Conservation (phyloP, 2,329 filamentous ascomycete genomes). For the Xylaria sp. region DNA sequence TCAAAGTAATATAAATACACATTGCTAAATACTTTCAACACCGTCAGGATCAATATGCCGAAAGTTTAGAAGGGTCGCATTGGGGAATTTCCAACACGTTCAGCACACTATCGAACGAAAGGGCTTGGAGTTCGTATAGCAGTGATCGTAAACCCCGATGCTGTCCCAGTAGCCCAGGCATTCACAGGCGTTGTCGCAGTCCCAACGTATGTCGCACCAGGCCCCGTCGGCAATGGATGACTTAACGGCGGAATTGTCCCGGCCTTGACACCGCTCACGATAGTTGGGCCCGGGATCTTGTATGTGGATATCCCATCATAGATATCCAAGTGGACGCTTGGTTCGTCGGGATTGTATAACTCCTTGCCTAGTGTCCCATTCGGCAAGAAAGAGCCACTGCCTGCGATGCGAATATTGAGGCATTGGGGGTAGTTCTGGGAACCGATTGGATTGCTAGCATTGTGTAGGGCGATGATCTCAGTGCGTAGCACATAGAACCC, state of each 20-base stretch:
- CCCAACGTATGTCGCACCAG: slow-evolving; percentile 38
- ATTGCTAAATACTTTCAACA: no score
- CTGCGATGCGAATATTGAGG: slow-evolving; percentile 67
- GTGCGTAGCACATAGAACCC: slow-evolving; percentile 65
- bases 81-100: neutral
- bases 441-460: slow-evolving; percentile 54
- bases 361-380: slow-evolving; percentile 41
- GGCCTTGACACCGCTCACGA: slow-evolving; percentile 34
- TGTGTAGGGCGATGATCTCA: slow-evolving; percentile 64
- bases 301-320: slow-evolving; percentile 42
- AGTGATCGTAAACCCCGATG: neutral
- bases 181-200: slow-evolving; percentile 27
- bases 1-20: no score
- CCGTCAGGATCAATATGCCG: no score
- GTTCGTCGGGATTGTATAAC: slow-evolving; percentile 45
- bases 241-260: slow-evolving; percentile 36
- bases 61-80: no score
- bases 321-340: slow-evolving; percentile 46
- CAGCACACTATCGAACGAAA: neutral
- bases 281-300: slow-evolving; percentile 45
- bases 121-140: slow-evolving; percentile 5
- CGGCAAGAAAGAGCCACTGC: slow-evolving; percentile 53
- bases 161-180: slow-evolving; percentile 13
- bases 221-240: slow-evolving; percentile 43
- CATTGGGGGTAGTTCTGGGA: slow-evolving; percentile 67